Conservation (phyloP, 352 stramenopile genomes). For the Phytophthora fragariaefolia region DNA sequence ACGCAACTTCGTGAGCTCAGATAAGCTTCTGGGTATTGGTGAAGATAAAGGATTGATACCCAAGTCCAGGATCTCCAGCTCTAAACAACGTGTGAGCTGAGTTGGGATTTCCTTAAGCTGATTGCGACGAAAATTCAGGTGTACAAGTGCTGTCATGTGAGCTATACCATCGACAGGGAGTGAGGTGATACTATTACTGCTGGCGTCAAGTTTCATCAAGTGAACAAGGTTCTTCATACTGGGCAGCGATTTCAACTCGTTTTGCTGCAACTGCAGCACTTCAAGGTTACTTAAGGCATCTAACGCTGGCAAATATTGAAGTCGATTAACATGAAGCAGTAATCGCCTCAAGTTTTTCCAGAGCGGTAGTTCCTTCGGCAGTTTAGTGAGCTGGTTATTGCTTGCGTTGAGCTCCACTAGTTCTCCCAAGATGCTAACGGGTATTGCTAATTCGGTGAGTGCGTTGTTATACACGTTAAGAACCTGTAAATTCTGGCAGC, state of each 20-base stretch:
- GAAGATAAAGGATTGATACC: conserved; percentile 63
- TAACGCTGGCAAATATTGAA: conserved; percentile 49
- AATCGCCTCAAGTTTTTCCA: conserved; percentile 69
- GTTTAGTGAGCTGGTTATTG: conserved; percentile 55
- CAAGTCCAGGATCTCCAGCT: conserved; percentile 76
- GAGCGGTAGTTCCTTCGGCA: conserved; percentile 44
- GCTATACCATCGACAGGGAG: conserved; percentile 50
- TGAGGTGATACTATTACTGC: conserved; percentile 65
- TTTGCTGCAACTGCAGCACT: conserved; percentile 68
- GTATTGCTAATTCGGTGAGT: conserved; percentile 53
- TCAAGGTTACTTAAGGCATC: conserved; percentile 66
- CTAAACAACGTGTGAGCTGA: conserved; percentile 51
- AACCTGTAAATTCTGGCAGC: conserved; percentile 56
- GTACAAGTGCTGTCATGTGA: conserved; percentile 61
- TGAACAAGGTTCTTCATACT: conserved; percentile 66
- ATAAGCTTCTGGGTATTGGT: conserved; percentile 51
- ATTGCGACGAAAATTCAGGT: conserved; percentile 77
- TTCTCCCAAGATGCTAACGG: conserved; percentile 55
- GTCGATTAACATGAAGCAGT: conserved; percentile 66
- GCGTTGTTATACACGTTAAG: conserved; percentile 86
- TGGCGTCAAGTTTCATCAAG: conserved; percentile 82
- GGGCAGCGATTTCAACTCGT: conserved; percentile 61
- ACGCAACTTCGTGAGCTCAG: conserved; percentile 56
- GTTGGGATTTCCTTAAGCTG: conserved; percentile 51
- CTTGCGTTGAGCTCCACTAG: conserved; percentile 80